A percentile compares a stretch with the other conserved stretches of the same genome.
These are phyloP conservation scores for Arachis stenosperma DNA, from an alignment of 306 rosid species.

Conservation along the genomic window DNA sequence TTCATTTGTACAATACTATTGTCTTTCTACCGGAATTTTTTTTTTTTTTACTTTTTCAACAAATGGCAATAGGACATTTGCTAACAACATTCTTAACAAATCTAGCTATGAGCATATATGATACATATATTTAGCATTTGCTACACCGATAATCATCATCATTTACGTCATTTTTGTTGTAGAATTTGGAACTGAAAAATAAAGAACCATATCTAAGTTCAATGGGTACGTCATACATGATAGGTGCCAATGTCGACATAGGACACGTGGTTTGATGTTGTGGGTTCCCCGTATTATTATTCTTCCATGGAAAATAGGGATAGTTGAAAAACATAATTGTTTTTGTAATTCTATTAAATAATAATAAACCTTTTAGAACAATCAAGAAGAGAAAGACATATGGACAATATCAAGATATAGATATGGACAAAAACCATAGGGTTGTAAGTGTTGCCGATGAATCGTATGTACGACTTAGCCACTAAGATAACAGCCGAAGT, in stretches of 20 bases:
- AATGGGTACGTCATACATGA: background rate
- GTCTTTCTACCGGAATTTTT: too few species aligned
- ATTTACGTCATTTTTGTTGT: background rate
- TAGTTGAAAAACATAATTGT: background rate
- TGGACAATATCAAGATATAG: too few species aligned
- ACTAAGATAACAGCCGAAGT: background rate
- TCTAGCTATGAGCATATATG: background rate
- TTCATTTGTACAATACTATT: too few species aligned
- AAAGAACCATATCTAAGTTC: background rate
- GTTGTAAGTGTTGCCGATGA: too few species aligned
- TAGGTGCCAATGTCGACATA: background rate
- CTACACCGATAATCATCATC: background rate
- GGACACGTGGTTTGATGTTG: constrained; percentile 4
- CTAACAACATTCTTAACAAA: too few species aligned
- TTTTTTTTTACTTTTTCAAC: too few species aligned
- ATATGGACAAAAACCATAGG: too few species aligned
- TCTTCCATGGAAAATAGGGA: background rate
- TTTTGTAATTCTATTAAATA: too few species aligned
- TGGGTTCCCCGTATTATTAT: background rate
- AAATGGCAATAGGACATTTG: too few species aligned
- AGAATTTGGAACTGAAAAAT: background rate
- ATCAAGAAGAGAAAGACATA: too few species aligned
- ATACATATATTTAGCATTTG: background rate
- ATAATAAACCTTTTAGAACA: too few species aligned
- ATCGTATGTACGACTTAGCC: background rate